Evolutionary conservation across 139 green algal genomes (phyloP), one percentile per base, ranked within the genome.

Genomic region (Klebsormidium nitens): DNA sequence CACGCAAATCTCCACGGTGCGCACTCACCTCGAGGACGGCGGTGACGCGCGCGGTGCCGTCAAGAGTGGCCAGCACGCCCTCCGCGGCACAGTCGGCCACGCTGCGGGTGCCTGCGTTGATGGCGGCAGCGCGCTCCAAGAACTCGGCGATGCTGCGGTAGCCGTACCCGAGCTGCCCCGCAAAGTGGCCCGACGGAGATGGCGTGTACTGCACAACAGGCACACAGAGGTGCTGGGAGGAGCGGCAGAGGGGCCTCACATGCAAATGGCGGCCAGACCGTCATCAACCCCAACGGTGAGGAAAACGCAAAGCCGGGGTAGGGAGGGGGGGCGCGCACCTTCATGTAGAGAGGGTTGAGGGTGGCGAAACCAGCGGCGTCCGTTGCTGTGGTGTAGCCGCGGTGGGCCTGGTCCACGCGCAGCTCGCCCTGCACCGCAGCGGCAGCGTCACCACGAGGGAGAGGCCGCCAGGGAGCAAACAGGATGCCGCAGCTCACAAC

Each of bases 301-400:
- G n/a, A n/a, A n/a, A n/a, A n/a, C n/a, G n/a, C n/a, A n/a, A n/a
- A n/a, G n/a, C n/a, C n/a, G n/a, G n/a, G n/a, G n/a, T n/a, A n/a
- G n/a, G n/a, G n/a, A n/a, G n/a, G n/a, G n/a, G n/a, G n/a, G n/a
- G n/a, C n/a, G n/a, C n/a, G 23, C 36, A 67, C 59, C 65, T 78
- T 79, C 83, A 87, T 87, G 75, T 87, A 88, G 14, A 88, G 74
- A 4, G 83, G 83, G 71, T 88, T 88, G 59, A 85, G 63, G 17
- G 73, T 62, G 6, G 66, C 76, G 47, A 73, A 87, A 1, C 79
- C 81, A n/a, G 60, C 61, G 6, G 50, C 76, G 59, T 88, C 81
- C 3, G 78, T 83, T 2, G 73, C 40, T 0, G 49, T 71, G n/a
- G 49, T 75, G 79, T 85, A 89, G 5, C 84, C 84, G 11, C 84